These are phyloP conservation scores for Inonotus hispidus DNA, from an alignment of 1,284 basidiomycete genomes.

Conservation along the genomic window DNA sequence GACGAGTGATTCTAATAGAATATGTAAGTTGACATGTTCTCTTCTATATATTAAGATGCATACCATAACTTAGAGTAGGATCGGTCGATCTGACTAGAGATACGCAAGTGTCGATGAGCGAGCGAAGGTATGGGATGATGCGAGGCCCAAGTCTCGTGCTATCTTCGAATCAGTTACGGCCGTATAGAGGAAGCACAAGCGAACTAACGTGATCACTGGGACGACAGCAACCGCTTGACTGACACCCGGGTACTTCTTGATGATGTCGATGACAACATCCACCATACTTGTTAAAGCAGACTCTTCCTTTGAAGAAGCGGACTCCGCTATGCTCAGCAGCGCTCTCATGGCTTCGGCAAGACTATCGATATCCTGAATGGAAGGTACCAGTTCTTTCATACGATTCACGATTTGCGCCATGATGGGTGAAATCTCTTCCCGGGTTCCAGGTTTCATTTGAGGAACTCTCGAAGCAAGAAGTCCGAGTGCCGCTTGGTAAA, in stretches of 20 bases:
- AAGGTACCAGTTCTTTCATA: slow-evolving; percentile 44
- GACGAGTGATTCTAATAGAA: slow-evolving; percentile 24
- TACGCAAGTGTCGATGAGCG: slow-evolving; percentile 60
- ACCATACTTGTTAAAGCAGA: slow-evolving; percentile 51
- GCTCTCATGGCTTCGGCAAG: slow-evolving; percentile 50
- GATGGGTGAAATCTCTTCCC: slow-evolving; percentile 44
- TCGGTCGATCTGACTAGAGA: slow-evolving; percentile 34
- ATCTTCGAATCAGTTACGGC: neutral
- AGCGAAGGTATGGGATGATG: slow-evolving; percentile 76
- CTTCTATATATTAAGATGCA: neutral
- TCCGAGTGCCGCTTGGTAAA: slow-evolving; percentile 57
- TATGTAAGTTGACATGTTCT: neutral
- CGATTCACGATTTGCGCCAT: slow-evolving; percentile 47
- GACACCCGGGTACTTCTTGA: slow-evolving; percentile 35
- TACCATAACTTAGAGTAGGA: slow-evolving; percentile 1
- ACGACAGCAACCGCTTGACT: slow-evolving; percentile 48
- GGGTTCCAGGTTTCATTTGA: slow-evolving; percentile 52
- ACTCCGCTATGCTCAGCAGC: slow-evolving; percentile 48
- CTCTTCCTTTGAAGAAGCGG: slow-evolving; percentile 64
- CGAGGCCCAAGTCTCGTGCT: slow-evolving; percentile 80
- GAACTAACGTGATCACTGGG: slow-evolving; percentile 53
- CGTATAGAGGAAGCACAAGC: neutral
- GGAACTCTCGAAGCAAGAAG: slow-evolving; percentile 64
- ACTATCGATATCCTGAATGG: slow-evolving; percentile 35
- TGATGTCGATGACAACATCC: slow-evolving; percentile 48